phyloP scores from a whole-genome alignment of 768 basidiomycete species.

The Cystobasidium ongulense region DNA sequence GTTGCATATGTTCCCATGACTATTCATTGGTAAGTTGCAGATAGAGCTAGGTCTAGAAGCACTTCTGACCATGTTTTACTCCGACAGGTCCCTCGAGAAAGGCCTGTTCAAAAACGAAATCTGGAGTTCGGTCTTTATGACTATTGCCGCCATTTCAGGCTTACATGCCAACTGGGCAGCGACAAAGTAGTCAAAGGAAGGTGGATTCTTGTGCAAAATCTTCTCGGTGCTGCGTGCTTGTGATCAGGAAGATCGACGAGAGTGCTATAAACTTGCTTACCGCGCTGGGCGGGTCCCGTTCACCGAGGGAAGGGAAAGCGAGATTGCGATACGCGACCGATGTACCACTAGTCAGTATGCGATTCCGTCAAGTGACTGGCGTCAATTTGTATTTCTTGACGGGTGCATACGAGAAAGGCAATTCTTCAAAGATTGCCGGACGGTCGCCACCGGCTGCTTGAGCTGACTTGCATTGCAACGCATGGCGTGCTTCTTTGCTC shows the following conservation, averaged over 20 bases:
- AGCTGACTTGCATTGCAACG: neutral
- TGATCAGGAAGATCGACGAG: too few species aligned
- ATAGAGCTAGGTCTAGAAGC: neutral
- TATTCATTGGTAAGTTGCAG: constrained; percentile 60
- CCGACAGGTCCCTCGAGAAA: constrained; percentile 34
- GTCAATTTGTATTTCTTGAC: too few species aligned
- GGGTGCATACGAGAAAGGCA: neutral
- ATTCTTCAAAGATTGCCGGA: neutral
- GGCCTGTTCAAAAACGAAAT: constrained; percentile 35
- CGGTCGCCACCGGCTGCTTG: neutral
- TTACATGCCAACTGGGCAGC: constrained; percentile 35
- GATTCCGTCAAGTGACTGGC: too few species aligned
- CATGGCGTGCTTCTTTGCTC: neutral
- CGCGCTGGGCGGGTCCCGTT: too few species aligned
- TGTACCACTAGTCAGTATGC: too few species aligned
- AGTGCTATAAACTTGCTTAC: too few species aligned
- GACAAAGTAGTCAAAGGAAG: neutral
- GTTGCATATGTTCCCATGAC: constrained; percentile 70
- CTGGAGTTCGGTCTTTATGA: constrained; percentile 37
- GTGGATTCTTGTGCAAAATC: neutral
- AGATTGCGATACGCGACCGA: too few species aligned
- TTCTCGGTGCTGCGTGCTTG: neutral
- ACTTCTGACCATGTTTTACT: neutral
- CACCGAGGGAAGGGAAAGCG: too few species aligned
- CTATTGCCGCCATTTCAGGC: constrained; percentile 33